Base-by-base conservation (phyloP, 139 green algal genomes). In the Eudorina sp. region DNA sequence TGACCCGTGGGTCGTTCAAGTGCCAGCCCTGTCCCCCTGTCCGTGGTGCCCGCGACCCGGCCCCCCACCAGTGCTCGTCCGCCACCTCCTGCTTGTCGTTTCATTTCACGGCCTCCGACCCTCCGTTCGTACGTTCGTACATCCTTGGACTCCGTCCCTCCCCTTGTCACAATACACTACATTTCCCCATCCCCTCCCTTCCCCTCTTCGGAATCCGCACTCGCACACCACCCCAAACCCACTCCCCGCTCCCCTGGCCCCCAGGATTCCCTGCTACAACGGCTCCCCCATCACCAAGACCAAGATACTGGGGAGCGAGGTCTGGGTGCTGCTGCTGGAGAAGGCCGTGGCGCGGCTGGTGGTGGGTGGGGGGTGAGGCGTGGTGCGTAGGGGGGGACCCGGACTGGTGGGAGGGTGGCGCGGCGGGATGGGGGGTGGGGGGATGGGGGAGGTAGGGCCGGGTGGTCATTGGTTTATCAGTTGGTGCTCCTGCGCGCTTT, bases 321-420 rank as follows among this genome's bases (percentile, higher is more conserved):
- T 86, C 60, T 86, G 80, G 80, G 80, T 86, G 58, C 80, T 86
- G 80, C 80, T 86, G 41, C 80, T 86, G 43, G 80, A 86, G n/a
- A 86, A 86, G 80, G 80, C 80, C 14, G 80, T 86, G 80, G 80
- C 80, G n/a, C 40, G 43, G 2, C 13, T 86, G 58, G 60, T 86
- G 80, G 80, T 86, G 43, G 80, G 62, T 79, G 40, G 41, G 21
- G 58, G 31, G 58, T n/a, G 58, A 29, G 31, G n/a, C 62, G 64
- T 16, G 64, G 64, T 74, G 38, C 0, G n/a, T 7, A 11, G 69
- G 38, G 18, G 69, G 38, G 38, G 16, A 78, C 23, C n/a, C n/a
- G n/a, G n/a, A n/a, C n/a, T n/a, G 58, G 11, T n/a, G 58, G 58
- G 58, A 21, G n/a, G 41, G 43, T 19, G 2, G 27, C 16, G 27